A percentile compares a stretch with the other conserved stretches of the same genome.
Evolutionary conservation across 108 stramenopile genomes (phyloP).

Genomic region (Fragilariopsis cylindrus): DNA sequence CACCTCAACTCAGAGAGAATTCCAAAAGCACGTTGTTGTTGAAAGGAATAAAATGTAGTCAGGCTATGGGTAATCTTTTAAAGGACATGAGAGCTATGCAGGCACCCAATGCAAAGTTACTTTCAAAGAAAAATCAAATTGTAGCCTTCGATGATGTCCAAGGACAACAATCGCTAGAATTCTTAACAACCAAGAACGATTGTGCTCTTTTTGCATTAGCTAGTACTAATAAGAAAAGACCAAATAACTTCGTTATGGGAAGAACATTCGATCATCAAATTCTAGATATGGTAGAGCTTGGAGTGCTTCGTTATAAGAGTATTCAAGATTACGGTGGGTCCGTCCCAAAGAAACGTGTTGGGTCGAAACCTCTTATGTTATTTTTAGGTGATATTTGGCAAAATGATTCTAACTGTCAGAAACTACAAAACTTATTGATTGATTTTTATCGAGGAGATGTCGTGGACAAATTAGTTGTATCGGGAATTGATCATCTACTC

Average conservation of each 20-base stretch:
- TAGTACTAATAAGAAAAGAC: conserved; percentile 98
- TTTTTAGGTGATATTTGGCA: conserved; percentile 95
- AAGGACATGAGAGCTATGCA: conserved; percentile 83
- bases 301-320: conserved; percentile 82
- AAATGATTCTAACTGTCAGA: conserved; percentile 54
- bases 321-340: conserved; percentile 74
- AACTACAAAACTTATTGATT: conserved; percentile 89
- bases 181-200: conserved; percentile 95
- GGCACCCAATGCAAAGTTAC: conserved; percentile 80
- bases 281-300: conserved; percentile 98
- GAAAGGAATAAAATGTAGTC: conserved; percentile 85
- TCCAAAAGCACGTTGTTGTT: conserved; percentile 80
- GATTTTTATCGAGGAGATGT: conserved; percentile 97
- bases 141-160: conserved; percentile 75
- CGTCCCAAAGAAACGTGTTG: conserved; percentile 81
- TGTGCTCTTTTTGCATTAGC: conserved; percentile 91
- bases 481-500: conserved; percentile 93
- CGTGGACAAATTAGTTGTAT: conserved; percentile 83
- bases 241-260: conserved; percentile 96
- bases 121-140: conserved; percentile 88
- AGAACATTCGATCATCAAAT: conserved; percentile 94
- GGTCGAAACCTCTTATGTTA: conserved; percentile 87
- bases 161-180: conserved; percentile 82
- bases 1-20: conserved; percentile 72
- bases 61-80: conserved; percentile 79